Base-by-base conservation (phyloP, 306 rosid genomes). In the Inga laurina region DNA sequence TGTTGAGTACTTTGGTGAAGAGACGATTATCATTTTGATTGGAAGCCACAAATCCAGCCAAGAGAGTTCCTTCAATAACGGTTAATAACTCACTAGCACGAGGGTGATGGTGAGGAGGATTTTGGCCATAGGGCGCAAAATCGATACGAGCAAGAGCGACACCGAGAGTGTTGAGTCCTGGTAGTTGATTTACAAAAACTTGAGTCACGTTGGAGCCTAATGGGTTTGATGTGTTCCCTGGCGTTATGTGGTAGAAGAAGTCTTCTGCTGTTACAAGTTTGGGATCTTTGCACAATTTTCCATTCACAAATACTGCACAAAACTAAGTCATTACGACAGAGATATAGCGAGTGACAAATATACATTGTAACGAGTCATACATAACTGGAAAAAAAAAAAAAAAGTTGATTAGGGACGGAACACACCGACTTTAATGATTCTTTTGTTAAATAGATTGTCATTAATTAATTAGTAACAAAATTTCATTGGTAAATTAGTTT, bases 41-140 rank as follows among this genome's bases (percentile, higher is more conserved):
- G 13, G 85, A 81, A 1, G 54, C 1, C 0, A 85, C 85, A 11
- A 85, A 81, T 2, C 87, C 87, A 49, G 76, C 87, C 11, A 48
- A 46, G 5, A 85, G 87, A 45, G 82, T 85, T 2, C 87, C 87
- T 76, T 85, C 87, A 14, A 85, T 0, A 6, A 85, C 87, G 0
- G 81, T 51, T 10, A 85, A 84, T 15, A 85, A 37, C 75, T 85
- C 87, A 3, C 82, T 70, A 0, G 82, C 87, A 48, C 87, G 61
- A 48, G 85, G 87, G 61, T 54, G 61, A 54, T 4, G 3, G 61
- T 54, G 61, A 18, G n/a, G 61, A 54, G 64, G 30, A n/a, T 57
- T 57, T 2, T n/a, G 8, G 22, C 64, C 64, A 2, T 21, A 1
- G 12, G 64, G 64, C 2, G 64, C 64, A 18, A 7, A 57, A 57